Percentiles rank a stretch among this genome's conserved stretches.
phyloP scores from a whole-genome alignment of 768 basidiomycete genomes.

The Podaxis mareebaensis region DNA sequence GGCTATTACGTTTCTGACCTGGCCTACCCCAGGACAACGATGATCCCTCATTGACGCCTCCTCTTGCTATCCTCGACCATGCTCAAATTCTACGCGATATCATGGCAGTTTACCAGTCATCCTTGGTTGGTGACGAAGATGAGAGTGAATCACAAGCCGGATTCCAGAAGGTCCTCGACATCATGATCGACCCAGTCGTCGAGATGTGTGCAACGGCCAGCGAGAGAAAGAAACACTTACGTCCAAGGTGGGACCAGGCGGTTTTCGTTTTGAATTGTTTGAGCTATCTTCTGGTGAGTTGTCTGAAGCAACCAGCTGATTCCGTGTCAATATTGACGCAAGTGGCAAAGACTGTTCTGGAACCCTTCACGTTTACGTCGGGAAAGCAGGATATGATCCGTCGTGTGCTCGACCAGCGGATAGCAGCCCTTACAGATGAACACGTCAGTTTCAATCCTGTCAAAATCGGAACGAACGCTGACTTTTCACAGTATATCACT shows the following conservation, averaged over 20 bases:
- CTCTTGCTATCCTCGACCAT: slow-evolving; percentile 78
- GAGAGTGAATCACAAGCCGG: slow-evolving; percentile 38
- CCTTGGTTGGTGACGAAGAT: slow-evolving; percentile 69
- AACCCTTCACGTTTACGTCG: slow-evolving; percentile 66
- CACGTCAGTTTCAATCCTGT: slow-evolving; percentile 61
- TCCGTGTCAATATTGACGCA: neutral
- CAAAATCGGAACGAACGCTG: neutral
- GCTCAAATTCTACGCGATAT: slow-evolving; percentile 84
- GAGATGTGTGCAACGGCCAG: slow-evolving; percentile 70
- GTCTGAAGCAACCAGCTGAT: neutral
- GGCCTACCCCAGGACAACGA: slow-evolving; percentile 55
- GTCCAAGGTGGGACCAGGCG: slow-evolving; percentile 74
- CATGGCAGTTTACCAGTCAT: slow-evolving; percentile 86
- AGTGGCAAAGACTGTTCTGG: slow-evolving; percentile 54
- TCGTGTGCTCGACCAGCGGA: slow-evolving; percentile 58
- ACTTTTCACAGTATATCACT: slow-evolving; percentile 43
- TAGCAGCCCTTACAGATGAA: slow-evolving; percentile 69
- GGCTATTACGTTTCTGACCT: neutral
- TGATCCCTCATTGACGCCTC: slow-evolving; percentile 72
- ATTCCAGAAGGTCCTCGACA: slow-evolving; percentile 76
- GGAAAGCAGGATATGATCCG: slow-evolving; percentile 62
- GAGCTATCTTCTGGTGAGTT: slow-evolving; percentile 73
- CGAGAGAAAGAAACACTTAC: slow-evolving; percentile 58
- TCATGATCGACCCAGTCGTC: slow-evolving; percentile 83
- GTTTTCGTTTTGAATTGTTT: slow-evolving; percentile 88